Evolutionary conservation across 1,139 yeast species (phyloP).

Genomic region (Debaryomyces subglobosus): DNA sequence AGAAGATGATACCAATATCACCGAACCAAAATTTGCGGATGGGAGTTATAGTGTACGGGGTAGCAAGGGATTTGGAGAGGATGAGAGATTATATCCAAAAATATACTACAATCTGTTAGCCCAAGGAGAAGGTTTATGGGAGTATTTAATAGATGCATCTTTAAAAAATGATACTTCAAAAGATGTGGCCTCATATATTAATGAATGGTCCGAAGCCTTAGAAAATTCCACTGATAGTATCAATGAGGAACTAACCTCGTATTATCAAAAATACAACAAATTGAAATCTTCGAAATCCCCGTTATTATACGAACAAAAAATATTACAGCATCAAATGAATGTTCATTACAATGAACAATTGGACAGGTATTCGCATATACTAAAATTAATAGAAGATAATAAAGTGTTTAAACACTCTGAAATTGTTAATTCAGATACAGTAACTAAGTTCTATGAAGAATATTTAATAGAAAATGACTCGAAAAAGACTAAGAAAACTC

Average conservation of each 20-base stretch:
- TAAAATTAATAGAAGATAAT: conserved; percentile 19
- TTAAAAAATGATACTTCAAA: background rate
- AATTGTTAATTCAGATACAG: conserved; percentile 23
- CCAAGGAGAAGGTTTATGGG: conserved; percentile 42
- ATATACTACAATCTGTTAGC: conserved; percentile 32
- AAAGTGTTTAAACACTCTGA: conserved; percentile 40
- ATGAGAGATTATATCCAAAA: conserved; percentile 33
- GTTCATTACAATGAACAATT: conserved; percentile 25
- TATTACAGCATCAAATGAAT: conserved; percentile 30
- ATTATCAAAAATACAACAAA: conserved; percentile 21
- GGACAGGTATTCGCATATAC: conserved; percentile 19
- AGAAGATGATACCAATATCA: conserved; percentile 11
- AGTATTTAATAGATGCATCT: conserved; percentile 22
- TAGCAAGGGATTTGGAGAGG: conserved; percentile 31
- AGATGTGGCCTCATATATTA: conserved; percentile 1
- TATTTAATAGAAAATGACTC: conserved; percentile 8
- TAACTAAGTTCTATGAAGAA: conserved; percentile 8
- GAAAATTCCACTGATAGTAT: conserved; percentile 23
- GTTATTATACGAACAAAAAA: conserved; percentile 17
- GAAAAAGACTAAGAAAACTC: conserved; percentile 9
- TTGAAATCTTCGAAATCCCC: conserved; percentile 18
- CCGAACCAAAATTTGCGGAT: conserved; percentile 20
- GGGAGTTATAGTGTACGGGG: conserved; percentile 34
- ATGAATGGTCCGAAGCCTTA: conserved; percentile 30
- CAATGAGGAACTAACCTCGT: conserved; percentile 16